These are phyloP conservation scores for Euphorbia lathyris DNA, from an alignment of 345 rosid genomes.

Conservation along the genomic window DNA sequence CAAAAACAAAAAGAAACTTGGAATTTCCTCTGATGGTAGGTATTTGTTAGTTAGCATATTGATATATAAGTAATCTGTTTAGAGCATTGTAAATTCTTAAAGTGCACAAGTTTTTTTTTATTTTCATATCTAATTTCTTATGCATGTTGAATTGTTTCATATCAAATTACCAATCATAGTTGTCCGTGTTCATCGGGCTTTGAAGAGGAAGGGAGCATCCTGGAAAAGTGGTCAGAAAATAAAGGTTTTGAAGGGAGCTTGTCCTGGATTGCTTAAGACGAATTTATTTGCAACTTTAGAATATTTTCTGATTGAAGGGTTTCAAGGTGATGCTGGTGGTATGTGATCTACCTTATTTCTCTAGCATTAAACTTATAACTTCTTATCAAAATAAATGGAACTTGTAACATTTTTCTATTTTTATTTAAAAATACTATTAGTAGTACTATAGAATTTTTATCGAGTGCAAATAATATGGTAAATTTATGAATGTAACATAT, in stretches of 20 bases:
- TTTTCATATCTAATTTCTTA: not conserved
- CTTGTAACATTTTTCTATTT: not conserved
- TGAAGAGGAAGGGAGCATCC: conserved; percentile 41
- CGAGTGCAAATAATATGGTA: not conserved
- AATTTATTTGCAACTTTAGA: conserved; percentile 63
- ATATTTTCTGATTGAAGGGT: conserved; percentile 63
- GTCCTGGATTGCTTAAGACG: conserved; percentile 36
- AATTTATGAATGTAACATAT: conserved; percentile 8
- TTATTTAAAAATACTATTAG: not conserved
- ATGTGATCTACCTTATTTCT: conserved; percentile 17
- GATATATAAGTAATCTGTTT: not conserved
- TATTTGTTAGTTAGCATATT: not conserved
- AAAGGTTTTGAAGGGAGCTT: conserved; percentile 70
- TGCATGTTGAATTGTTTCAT: not conserved
- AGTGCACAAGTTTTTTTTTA: not conserved
- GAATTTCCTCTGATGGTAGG: conserved; percentile 62
- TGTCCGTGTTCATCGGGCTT: conserved; percentile 50
- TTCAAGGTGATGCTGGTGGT: conserved; percentile 74
- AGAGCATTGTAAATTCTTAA: not conserved
- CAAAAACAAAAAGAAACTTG: conserved; percentile 46
- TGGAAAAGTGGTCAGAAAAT: conserved; percentile 64
- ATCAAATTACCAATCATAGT: conserved; percentile 47
- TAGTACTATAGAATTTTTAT: not conserved
- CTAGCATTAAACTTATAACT: not conserved
- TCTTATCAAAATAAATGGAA: not conserved